Base-by-base conservation (phyloP, 139 green algal species). In the Chlamydomonas asymmetrica region DNA sequence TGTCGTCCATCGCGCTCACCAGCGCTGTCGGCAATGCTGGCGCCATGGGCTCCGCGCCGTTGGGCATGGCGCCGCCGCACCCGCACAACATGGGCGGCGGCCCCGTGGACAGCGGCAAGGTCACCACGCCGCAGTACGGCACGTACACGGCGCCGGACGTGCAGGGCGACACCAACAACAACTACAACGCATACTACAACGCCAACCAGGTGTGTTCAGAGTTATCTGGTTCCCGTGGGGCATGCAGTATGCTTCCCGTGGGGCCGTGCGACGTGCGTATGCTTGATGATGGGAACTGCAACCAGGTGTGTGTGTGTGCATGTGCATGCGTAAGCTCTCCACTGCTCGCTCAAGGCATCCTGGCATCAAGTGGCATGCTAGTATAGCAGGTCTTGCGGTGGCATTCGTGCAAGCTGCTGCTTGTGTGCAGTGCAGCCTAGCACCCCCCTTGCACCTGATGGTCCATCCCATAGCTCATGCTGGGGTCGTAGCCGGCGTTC, bases 181-280 rank as follows among this genome's bases (percentile, higher is more conserved):
- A 77, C 25, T 77, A 77, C 71, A 70, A 69, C 27, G 41, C 68
- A 16, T 77, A 77, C 32, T 77, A 77, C 43, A 70, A 29, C 31
- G 52, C 32, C 1, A 57, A 77, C 43, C n/a, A n/a, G n/a, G n/a
- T n/a, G n/a, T n/a, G n/a, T n/a, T n/a, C n/a, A n/a, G n/a, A n/a
- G n/a, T n/a, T n/a, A n/a, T n/a, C n/a, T n/a, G n/a, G n/a, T n/a
- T n/a, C n/a, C n/a, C n/a, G n/a, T n/a, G n/a, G n/a, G n/a, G n/a
- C n/a, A 16, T 52, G 45, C 45, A 16, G 13, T 13, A 52, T 52
- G 45, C 45, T 16, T 13, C 13, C 13, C 45, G 13, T 25, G 13
- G 13, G 45, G 18, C 45, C 45, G 45, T 13, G 13, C 45, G 45
- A 16, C 13, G 13, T 52, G 45, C 45, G 18, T 16, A 25, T 16